These are phyloP conservation scores for Loxodes magnus DNA, from an alignment of 73 alveolate species.

Conservation along the genomic window DNA sequence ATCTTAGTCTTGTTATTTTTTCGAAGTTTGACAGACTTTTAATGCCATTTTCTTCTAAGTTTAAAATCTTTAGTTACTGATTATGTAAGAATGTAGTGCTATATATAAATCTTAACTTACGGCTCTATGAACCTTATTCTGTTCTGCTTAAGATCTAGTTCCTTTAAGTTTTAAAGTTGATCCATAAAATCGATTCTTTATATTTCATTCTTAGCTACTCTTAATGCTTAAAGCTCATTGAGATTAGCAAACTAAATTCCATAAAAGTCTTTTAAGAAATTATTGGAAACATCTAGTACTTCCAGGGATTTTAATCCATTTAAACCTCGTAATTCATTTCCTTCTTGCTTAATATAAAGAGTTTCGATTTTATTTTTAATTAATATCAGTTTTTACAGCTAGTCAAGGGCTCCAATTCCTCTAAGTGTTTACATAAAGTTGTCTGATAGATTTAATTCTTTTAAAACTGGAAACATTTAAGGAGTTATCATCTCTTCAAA, in stretches of 20 bases:
- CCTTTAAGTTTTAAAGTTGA: constrained; percentile 39
- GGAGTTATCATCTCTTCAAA: constrained; percentile 71
- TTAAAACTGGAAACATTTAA: constrained; percentile 32
- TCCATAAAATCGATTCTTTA: constrained; percentile 54
- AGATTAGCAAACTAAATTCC: constrained; percentile 55
- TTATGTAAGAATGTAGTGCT: constrained; percentile 26
- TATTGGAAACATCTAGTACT: constrained; percentile 51
- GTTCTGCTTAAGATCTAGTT: constrained; percentile 54
- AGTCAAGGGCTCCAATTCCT: constrained; percentile 62
- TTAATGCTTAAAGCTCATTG: constrained; percentile 49
- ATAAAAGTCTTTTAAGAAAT: constrained; percentile 42
- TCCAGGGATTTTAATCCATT: constrained; percentile 45
- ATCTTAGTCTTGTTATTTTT: constrained; percentile 42
- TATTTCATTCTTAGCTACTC: constrained; percentile 58
- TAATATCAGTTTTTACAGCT: constrained; percentile 40
- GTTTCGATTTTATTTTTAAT: constrained; percentile 52
- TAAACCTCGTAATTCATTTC: constrained; percentile 39
- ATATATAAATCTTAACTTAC: constrained; percentile 8
- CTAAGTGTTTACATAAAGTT: constrained; percentile 41
- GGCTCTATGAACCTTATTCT: constrained; percentile 49
- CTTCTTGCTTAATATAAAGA: constrained; percentile 38
- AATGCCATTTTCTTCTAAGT: constrained; percentile 59
- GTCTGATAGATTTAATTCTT: constrained; percentile 55
- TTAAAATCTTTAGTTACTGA: constrained; percentile 32
- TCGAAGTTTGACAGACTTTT: constrained; percentile 41